Evolutionary conservation across 371 early-diverging fungal species (phyloP), one percentile per base, ranked within the genome.

Genomic region (Apophysomyces trapeziformis): DNA sequence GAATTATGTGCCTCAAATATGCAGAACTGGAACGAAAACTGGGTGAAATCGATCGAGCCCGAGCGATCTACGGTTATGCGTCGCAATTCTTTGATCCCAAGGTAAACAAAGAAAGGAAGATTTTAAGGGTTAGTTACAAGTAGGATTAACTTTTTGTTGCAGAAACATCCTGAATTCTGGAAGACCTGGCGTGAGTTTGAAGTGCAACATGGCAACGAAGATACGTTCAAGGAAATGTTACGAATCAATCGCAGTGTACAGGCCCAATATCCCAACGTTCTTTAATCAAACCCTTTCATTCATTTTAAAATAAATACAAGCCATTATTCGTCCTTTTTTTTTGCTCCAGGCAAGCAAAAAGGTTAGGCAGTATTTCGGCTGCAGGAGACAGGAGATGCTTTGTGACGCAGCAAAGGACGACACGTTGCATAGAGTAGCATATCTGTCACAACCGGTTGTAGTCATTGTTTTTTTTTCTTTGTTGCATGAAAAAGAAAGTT

Each of bases 161-260:
- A 85, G 85, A 86, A 84, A 14, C 80, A 88, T 73, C 70, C 86
- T 73, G 60, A 80, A 70, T 95, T 92, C 70, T 98, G 99, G 99
- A 83, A 90, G 65, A 78, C 74, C 56, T 99, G 99, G 99, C 92
- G 95, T 64, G 93, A 94, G 63, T 99, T 98, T 76, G 99, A 99
- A 82, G 96, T 97, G 16, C 88, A 91, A 70, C 93, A 95, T 71
- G 99, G 99, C 57, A 96, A 95, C 75, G 98, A 99, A 77, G 97
- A 97, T 63, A 96, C 98, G 6, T 98, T 96, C 80, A 96, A 94
- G 78, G 98, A 98, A 70, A 97, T 97, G 97, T 83, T 99, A 46
- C 86, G 99, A 38, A 92, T 97, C 68, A 96, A 96, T 76, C 92
- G 99, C n/a, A 76, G 76, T 73, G 81, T 80, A 46, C 81, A 80